phyloP scores from a whole-genome alignment of 805 yeast species.

The Saccharomyces eubayanus region DNA sequence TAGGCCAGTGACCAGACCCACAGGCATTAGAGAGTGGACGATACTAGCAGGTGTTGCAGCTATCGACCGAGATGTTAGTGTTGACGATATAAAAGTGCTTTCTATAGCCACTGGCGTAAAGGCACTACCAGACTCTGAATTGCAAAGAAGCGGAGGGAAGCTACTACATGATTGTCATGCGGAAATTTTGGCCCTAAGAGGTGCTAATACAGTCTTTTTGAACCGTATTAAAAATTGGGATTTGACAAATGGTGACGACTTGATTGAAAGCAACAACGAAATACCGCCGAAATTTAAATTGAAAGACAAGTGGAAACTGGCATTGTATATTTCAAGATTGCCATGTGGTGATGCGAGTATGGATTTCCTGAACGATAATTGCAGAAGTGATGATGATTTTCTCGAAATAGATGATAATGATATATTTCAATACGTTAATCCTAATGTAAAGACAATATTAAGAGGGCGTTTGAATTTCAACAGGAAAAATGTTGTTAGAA shows the following conservation, averaged over 20 bases:
- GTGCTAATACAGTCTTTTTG: slow-evolving; percentile 55
- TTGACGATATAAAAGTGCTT: slow-evolving; percentile 29
- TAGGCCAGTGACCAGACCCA: slow-evolving; percentile 53
- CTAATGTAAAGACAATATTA: slow-evolving; percentile 23
- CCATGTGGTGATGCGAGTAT: slow-evolving; percentile 92
- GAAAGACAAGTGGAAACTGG: slow-evolving; percentile 37
- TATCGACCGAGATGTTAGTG: slow-evolving; percentile 9
- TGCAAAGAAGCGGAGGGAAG: slow-evolving; percentile 42
- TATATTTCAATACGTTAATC: slow-evolving; percentile 23
- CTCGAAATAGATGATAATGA: slow-evolving; percentile 16
- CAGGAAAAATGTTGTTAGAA: slow-evolving; percentile 60
- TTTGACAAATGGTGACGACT: slow-evolving; percentile 7
- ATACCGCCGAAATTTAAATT: slow-evolving; percentile 22
- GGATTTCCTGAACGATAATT: slow-evolving; percentile 28
- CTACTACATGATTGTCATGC: slow-evolving; percentile 88
- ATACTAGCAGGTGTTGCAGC: slow-evolving; percentile 69
- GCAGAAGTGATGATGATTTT: slow-evolving; percentile 7
- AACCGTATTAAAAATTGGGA: slow-evolving; percentile 33
- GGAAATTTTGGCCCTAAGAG: slow-evolving; percentile 65
- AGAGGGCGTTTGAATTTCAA: slow-evolving; percentile 61
- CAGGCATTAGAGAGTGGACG: slow-evolving; percentile 74
- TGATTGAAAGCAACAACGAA: background rate
- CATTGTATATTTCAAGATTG: slow-evolving; percentile 59
- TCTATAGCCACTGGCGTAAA: slow-evolving; percentile 78
- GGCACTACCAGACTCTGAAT: slow-evolving; percentile 47